Base-by-base conservation (phyloP, 352 stramenopile species). In the Pythium sp. region DNA sequence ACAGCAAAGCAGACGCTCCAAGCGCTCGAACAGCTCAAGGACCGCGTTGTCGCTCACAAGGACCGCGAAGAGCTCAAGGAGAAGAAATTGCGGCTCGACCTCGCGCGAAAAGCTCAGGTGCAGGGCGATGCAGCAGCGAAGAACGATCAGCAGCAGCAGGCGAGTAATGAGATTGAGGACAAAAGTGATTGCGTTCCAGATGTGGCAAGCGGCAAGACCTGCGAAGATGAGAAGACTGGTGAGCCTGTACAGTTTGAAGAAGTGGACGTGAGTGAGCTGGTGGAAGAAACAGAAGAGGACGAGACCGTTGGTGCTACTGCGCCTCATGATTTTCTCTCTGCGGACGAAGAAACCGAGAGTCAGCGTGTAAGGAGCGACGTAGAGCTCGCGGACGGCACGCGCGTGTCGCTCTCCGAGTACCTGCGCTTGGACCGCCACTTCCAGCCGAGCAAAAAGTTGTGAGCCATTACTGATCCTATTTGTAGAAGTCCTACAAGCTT, bases 11-110 rank as follows among this genome's bases (percentile, higher is more conserved):
- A 90, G 62, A 72, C 83, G 7, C 28, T 90, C 7, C 71, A 61
- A 24, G 71, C 68, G 36, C 60, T 93, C 24, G 63, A 70, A 32
- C 15, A 80, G 59, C 72, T 95, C 20, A 86, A 81, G 54, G 68
- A 83, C 22, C 76, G 85, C 58, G 84, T 95, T 43, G 70, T 75
- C 8, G 62, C 88, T 38, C 77, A 91, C 68, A 91, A 89, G 60
- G 75, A 84, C 1, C 82, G 77, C 1, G 86, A 92, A 59, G 86
- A 94, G 65, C 72, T 85, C 60, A 77, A 71, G 18, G 86, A 94
- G 65, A 75, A 73, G 43, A 80, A 82, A 53, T 72, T 88, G 65
- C 76, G 82, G 4, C 65, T 92, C 3, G 71, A 86, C 30, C 60
- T 75, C 2, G 82, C 85, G n/a, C 79, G 86, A 6, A 59, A 78